Evolutionary conservation across 495 filamentous ascomycete species (phyloP), one percentile per base, ranked within the genome.

Genomic region (Tetracladium marchalianum): DNA sequence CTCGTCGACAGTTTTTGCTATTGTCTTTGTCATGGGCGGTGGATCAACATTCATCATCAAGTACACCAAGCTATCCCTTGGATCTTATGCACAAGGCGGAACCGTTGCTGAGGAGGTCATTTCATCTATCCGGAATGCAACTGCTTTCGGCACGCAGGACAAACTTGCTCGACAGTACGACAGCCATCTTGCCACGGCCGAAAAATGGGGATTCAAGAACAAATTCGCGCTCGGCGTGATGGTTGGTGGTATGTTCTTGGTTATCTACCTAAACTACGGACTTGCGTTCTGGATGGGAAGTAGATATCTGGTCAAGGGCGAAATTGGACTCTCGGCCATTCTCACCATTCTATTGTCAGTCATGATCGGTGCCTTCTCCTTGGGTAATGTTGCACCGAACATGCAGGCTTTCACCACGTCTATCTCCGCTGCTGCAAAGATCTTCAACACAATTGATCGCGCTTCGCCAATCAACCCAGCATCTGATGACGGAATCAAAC

Each of bases 261-360:
- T 90, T 44, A 74, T 97, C 49, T 95, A 88, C 56, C 62, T 90
- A 34, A 93, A 90, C 63, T 96, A 95, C 54, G 86, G 83, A 37
- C 75, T 98, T 33, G 82, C 88, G 33, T 98, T 97, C 68, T 98
- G 92, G 92, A 84, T 89, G 71, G 92, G 92, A 10, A 89, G 84
- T 47, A 72, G 77, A 38, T 95, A 80, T 63, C 58, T 94, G 6
- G 81, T 89, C 0, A 58, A 72, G 8, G 80, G 80, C 1, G 72
- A 60, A 63, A 56, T 60, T 27, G 31, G 19, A 19, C 60, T 80
- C 13, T 66, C 66, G 39, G 62, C 53, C 27, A 66, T 89, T 17
- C 59, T 96, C 31, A 97, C 81, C 10, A 88, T 97, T 44, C 67
- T 95, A 64, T 78, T 98, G 72, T 73, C 86, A 18, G 81, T 93